Evolutionary conservation across 1,284 basidiomycete genomes (phyloP).

Genomic region (Melampsora americana): DNA sequence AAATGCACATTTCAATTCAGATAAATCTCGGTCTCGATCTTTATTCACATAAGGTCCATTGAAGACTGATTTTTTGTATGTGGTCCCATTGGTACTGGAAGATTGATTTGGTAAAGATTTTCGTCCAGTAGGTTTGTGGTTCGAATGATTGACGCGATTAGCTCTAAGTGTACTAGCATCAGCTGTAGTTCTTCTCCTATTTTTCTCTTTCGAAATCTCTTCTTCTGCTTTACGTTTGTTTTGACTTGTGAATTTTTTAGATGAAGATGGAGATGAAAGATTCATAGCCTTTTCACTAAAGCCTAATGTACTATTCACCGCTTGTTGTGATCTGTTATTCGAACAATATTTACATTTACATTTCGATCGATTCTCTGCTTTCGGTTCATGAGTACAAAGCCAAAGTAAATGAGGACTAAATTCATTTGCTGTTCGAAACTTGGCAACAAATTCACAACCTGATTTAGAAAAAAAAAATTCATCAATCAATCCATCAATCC

Average conservation of each 20-base stretch:
- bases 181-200: slow-evolving; percentile 1
- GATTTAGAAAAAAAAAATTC: too few species aligned
- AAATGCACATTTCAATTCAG: slow-evolving; percentile 60
- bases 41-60: slow-evolving; percentile 46
- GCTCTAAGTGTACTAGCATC: slow-evolving; percentile 51
- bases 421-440: slow-evolving; percentile 73
- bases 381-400: slow-evolving; percentile 62
- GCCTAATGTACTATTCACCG: slow-evolving; percentile 65
- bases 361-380: slow-evolving; percentile 57
- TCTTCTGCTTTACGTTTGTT: slow-evolving; percentile 41
- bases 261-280: slow-evolving; percentile 29
- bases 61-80: slow-evolving; percentile 42
- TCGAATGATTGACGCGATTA: not conserved
- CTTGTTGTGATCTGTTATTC: slow-evolving; percentile 63
- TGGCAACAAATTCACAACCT: slow-evolving; percentile 59
- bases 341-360: slow-evolving; percentile 77
- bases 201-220: slow-evolving; percentile 35
- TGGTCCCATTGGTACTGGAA: slow-evolving; percentile 47
- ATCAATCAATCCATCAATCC: not conserved
- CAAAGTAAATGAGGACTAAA: slow-evolving; percentile 75
- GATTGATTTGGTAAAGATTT: slow-evolving; percentile 47
- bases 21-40: slow-evolving; percentile 48
- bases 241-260: slow-evolving; percentile 26
- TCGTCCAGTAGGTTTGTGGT: not conserved
- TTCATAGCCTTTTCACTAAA: slow-evolving; percentile 53